A percentile compares a stretch with the other conserved stretches of the same genome.
These are phyloP conservation scores for Helicostylum pulchrum DNA, from an alignment of 192 early-diverging fungal genomes.

Conservation along the genomic window DNA sequence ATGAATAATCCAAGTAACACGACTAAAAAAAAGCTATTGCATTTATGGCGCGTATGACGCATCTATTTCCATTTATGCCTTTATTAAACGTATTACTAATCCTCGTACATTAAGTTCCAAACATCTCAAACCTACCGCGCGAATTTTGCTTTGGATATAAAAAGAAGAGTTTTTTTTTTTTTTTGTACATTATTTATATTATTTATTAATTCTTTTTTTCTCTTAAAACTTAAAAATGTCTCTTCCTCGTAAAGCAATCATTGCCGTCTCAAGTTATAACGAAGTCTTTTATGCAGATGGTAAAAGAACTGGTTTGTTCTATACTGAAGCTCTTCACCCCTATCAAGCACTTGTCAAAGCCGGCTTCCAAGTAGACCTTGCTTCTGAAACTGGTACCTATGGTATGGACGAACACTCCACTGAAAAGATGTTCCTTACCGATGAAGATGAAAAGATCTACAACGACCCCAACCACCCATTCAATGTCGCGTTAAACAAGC, in stretches of 20 bases:
- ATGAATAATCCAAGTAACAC: no score
- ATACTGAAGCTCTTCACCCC: constrained; percentile 52
- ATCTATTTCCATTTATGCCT: no score
- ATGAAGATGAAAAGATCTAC: constrained; percentile 36
- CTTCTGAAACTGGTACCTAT: constrained; percentile 50
- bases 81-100: no score
- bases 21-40: no score
- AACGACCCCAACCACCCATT: constrained; percentile 42
- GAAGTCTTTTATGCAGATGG: constrained; percentile 53
- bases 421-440: constrained; percentile 36
- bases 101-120: no score
- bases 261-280: constrained; percentile 49
- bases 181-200: no score
- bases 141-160: not conserved
- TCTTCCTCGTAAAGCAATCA: constrained; percentile 46
- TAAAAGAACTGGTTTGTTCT: constrained; percentile 50
- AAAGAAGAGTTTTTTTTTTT: not conserved
- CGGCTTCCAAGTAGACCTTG: constrained; percentile 51
- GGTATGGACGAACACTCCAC: constrained; percentile 53
- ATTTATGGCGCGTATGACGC: no score
- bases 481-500: constrained; percentile 34
- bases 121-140: no score
- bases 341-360: constrained; percentile 40
- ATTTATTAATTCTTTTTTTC: not conserved
- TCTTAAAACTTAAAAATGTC: constrained; percentile 7